These are phyloP conservation scores for Apodospora peruviana DNA, from an alignment of 495 filamentous ascomycete species.

Conservation along the genomic window DNA sequence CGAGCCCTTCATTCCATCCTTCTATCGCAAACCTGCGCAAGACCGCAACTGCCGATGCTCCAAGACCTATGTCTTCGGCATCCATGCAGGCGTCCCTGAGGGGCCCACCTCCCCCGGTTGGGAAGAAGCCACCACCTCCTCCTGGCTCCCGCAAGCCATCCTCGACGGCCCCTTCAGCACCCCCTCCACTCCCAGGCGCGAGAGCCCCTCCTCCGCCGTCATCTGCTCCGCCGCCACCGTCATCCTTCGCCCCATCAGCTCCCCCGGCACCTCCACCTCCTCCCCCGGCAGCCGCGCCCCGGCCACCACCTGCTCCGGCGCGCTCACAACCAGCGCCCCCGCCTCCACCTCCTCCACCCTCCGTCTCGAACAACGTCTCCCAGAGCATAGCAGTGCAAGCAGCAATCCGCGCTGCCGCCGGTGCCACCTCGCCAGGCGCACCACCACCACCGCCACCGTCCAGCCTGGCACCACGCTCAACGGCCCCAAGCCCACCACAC, in stretches of 20 bases:
- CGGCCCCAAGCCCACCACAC: constrained; percentile 30
- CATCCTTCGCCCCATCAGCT: constrained; percentile 46
- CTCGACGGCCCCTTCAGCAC: constrained; percentile 37
- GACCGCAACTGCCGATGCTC: constrained; percentile 44
- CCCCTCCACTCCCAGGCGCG: constrained; percentile 40
- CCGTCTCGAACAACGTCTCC: constrained; percentile 18
- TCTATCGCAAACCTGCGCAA: constrained; percentile 58
- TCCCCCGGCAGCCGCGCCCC: constrained; percentile 45
- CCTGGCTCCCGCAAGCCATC: constrained; percentile 67
- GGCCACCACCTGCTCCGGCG: constrained; percentile 43
- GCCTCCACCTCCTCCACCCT: constrained; percentile 43
- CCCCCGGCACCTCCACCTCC: constrained; percentile 46
- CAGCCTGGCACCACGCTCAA: constrained; percentile 23
- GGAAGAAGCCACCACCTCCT: constrained; percentile 65
- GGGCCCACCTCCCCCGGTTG: constrained; percentile 53
- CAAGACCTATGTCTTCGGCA: constrained; percentile 47
- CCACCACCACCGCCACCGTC: constrained; percentile 37
- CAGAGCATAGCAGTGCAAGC: constrained; percentile 46
- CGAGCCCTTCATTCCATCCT: constrained; percentile 47
- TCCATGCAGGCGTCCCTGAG: constrained; percentile 44
- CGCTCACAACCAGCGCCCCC: constrained; percentile 49
- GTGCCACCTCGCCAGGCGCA: constrained; percentile 32
- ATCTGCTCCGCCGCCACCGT: constrained; percentile 41
- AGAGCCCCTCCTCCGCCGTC: constrained; percentile 50
- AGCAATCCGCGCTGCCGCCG: constrained; percentile 42